Evolutionary conservation across 2,329 filamentous ascomycete species (phyloP), one percentile per base, ranked within the genome.

Genomic region (Hymenoscyphus albidus): DNA sequence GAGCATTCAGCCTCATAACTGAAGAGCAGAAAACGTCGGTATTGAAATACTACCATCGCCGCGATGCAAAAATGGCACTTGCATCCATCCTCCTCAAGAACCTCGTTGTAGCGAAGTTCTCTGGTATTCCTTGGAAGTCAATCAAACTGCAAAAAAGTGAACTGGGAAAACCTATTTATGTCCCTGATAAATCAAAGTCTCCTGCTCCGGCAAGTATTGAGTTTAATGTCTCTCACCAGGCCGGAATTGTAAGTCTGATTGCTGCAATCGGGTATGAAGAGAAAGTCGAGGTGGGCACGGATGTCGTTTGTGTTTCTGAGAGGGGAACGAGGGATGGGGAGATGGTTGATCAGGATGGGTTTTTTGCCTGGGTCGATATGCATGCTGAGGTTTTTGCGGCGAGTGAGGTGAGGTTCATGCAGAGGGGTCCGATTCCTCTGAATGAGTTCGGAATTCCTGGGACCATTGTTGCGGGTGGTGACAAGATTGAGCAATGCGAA

Each of bases 161-260:
- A 75, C 67, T 80, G 18, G 70, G 73, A 72, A 73, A 78, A 80
- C 79, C 81, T 68, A 76, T 80, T 74, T 78, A 82, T 67, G 70
- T 65, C 9, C 62, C 14, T 38, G 42, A 56, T 44, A 64, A 67
- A 38, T 57, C 63, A 40, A 57, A 38, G 22, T 7, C 9, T 44
- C 16, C 3, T 51, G 27, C 2, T 16, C 9, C 44, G 9, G 35
- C n/a, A 10, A 27, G 44, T 27, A 67, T 84, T 40, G 81, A 83
- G 65, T 93, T 94, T 81, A 94, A 94, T 76, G 83, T 93, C 63
- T 88, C 85, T 57, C 91, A 94, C 76, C 91, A 94, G 79, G 88
- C 88, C 9, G 90, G 91, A 1, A 78, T 94, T 16, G 90, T 93
- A 0, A 84, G 85, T 1, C 79, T 93, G 38, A 81, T 89, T 13